A percentile compares a stretch with the other conserved stretches of the same genome.
Evolutionary conservation across 169 alveolate genomes (phyloP).

Genomic region (Babesia ovis): DNA sequence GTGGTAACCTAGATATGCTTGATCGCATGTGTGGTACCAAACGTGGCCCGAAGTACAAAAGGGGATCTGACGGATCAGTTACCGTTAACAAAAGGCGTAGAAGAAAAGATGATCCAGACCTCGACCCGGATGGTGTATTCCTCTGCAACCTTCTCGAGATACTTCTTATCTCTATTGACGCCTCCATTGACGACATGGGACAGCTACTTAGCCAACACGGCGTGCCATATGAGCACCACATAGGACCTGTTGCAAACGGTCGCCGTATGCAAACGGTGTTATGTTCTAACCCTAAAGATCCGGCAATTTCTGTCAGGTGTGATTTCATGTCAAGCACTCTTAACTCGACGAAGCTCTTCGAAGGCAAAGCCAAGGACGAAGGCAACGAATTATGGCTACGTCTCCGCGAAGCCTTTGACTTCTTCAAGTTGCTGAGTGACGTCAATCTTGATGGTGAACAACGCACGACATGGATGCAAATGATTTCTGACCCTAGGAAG

Average conservation of each 20-base stretch:
- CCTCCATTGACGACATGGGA: slow-evolving; percentile 64
- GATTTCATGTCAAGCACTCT: slow-evolving; percentile 52
- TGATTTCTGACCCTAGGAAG: slow-evolving; percentile 59
- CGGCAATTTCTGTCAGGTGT: slow-evolving; percentile 60
- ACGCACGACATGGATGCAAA: slow-evolving; percentile 58
- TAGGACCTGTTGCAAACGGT: slow-evolving; percentile 54
- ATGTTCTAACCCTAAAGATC: slow-evolving; percentile 59
- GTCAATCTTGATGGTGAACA: slow-evolving; percentile 24
- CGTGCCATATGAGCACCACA: slow-evolving; percentile 53
- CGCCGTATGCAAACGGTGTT: slow-evolving; percentile 57
- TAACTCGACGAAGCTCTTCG: slow-evolving; percentile 23
- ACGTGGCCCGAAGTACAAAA: slow-evolving; percentile 61
- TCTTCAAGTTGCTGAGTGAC: slow-evolving; percentile 52
- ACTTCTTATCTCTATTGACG: slow-evolving; percentile 33
- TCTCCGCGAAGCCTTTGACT: slow-evolving; percentile 58
- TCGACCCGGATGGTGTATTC: slow-evolving; percentile 53
- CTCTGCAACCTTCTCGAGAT: slow-evolving; percentile 61
- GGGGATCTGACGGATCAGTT: slow-evolving; percentile 51
- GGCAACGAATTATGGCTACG: slow-evolving; percentile 33
- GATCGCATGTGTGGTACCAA: slow-evolving; percentile 68
- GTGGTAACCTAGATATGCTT: slow-evolving; percentile 50
- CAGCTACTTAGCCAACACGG: slow-evolving; percentile 61
- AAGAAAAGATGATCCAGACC: slow-evolving; percentile 21
- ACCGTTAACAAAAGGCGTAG: slow-evolving; percentile 19
- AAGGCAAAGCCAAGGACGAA: slow-evolving; percentile 55